Base-by-base conservation (phyloP, 306 rosid genomes). In the Erythrophleum fordii region DNA sequence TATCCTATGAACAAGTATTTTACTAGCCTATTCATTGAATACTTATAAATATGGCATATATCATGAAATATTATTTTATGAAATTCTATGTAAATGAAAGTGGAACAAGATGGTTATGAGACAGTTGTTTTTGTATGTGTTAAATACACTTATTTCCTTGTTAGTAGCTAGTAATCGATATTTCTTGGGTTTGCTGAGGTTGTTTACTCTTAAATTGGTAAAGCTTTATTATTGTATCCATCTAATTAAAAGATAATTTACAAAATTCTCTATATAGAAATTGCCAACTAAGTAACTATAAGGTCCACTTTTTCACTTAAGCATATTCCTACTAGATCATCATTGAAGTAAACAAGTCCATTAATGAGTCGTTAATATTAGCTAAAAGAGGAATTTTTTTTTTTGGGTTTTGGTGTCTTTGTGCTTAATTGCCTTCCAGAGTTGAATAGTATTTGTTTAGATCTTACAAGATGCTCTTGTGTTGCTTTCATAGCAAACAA, bases 361-460 rank as follows among this genome's bases (percentile, higher is more conserved):
- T 60, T 26, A 8, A 61, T 34, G 12, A 44, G 45, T 42, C 29
- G 12, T 2, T 45, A 5, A 16, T 5, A 25, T 42, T 17, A 23
- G 39, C 5, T 77, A 23, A 26, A 51, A 16, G 22, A n/a, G n/a
- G n/a, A n/a, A n/a, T n/a, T n/a, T n/a, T n/a, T n/a, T n/a, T n/a
- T n/a, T n/a, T n/a, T n/a, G n/a, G n/a, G 45, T 35, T 52, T 37
- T 79, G 70, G 34, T 58, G 67, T 20, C 58, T 17, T 44, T 73
- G n/a, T n/a, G n/a, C n/a, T n/a, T n/a, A n/a, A n/a, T n/a, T n/a
- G 53, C 39, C 34, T 42, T 9, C 8, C 23, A 78, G 79, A 69
- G 75, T 69, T 73, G 52, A 80, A 77, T 77, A 81, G 12, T 67
- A 73, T 73, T 59, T 85, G 78, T 56, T 75, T 49, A 79, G 52